A percentile compares a stretch with the other conserved stretches of the same genome.
Evolutionary conservation across 805 yeast genomes (phyloP).

Genomic region (Candida vartiovaarae): DNA sequence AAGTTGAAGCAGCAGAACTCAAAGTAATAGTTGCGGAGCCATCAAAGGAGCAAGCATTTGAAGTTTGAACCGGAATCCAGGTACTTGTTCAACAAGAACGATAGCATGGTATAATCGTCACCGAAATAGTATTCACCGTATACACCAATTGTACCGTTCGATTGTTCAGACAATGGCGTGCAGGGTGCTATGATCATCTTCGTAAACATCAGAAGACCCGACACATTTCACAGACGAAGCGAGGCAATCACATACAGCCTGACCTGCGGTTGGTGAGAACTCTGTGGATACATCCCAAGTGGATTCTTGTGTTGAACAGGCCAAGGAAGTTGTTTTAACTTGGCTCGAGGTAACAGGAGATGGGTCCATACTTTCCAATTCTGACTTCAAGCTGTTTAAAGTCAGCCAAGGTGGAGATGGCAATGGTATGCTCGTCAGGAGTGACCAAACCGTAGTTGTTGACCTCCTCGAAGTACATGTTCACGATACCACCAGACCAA

Average conservation of each 20-base stretch:
- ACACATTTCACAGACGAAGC: slow-evolving; percentile 49
- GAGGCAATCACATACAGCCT: slow-evolving; percentile 59
- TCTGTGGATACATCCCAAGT: slow-evolving; percentile 62
- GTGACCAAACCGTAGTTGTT: slow-evolving; percentile 78
- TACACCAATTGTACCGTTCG: slow-evolving; percentile 54
- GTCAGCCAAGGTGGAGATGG: slow-evolving; percentile 56
- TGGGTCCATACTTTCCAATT: slow-evolving; percentile 49
- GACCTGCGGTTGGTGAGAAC: slow-evolving; percentile 75
- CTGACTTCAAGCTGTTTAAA: slow-evolving; percentile 47
- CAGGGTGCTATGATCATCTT: slow-evolving; percentile 51
- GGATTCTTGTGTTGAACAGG: slow-evolving; percentile 44
- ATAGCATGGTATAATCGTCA: slow-evolving; percentile 59
- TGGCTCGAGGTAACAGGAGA: slow-evolving; percentile 33
- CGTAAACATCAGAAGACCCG: slow-evolving; percentile 42
- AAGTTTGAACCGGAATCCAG: slow-evolving; percentile 41
- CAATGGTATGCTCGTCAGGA: slow-evolving; percentile 40
- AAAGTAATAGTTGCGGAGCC: slow-evolving; percentile 57
- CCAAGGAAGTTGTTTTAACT: slow-evolving; percentile 28
- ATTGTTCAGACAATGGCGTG: slow-evolving; percentile 50
- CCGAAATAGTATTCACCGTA: slow-evolving; percentile 78
- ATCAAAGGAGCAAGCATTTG: slow-evolving; percentile 58
- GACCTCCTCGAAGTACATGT: slow-evolving; percentile 83
- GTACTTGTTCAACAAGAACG: slow-evolving; percentile 60
- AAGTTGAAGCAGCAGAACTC: slow-evolving; percentile 30
- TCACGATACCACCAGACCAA: slow-evolving; percentile 92